A percentile compares a stretch with the other conserved stretches of the same genome.
Evolutionary conservation across 1,139 yeast species (phyloP).

Genomic region (Saccharomycopsis phalli): DNA sequence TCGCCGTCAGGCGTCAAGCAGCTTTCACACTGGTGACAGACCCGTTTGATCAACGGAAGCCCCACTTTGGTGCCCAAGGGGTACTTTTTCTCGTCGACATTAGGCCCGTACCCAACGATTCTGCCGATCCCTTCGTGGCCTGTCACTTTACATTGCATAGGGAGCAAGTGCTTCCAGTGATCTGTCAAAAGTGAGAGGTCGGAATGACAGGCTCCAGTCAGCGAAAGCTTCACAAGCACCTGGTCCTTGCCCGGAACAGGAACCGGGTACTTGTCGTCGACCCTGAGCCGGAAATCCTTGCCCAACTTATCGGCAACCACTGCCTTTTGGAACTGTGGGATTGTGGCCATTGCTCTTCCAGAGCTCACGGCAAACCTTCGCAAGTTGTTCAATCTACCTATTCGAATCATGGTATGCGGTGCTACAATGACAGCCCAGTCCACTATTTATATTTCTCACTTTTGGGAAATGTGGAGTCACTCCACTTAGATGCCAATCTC

Average conservation of each 20-base stretch:
- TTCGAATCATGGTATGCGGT: too few relatives aligned
- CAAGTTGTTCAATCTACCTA: too few relatives aligned
- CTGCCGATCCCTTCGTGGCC: slow-evolving; percentile 44
- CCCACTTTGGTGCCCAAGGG: slow-evolving; percentile 41
- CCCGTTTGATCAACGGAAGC: slow-evolving; percentile 38
- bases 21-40: slow-evolving; percentile 36
- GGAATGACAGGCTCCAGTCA: slow-evolving; percentile 33
- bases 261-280: slow-evolving; percentile 25
- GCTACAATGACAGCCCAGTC: too few relatives aligned
- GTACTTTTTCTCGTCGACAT: slow-evolving; percentile 24
- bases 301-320: slow-evolving; percentile 22
- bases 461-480: too few relatives aligned
- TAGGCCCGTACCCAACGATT: slow-evolving; percentile 35
- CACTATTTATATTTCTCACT: too few relatives aligned
- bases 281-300: slow-evolving; percentile 15
- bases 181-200: slow-evolving; percentile 26
- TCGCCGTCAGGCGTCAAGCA: slow-evolving; percentile 32
- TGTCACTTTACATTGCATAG: slow-evolving; percentile 28
- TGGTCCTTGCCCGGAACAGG: slow-evolving; percentile 25
- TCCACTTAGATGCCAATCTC: too few relatives aligned
- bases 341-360: too few relatives aligned
- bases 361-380: too few relatives aligned
- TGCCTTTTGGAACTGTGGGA: slow-evolving; percentile 26
- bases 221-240: slow-evolving; percentile 25
- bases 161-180: slow-evolving; percentile 22